Evolutionary conservation across 805 yeast genomes (phyloP), one percentile per base, ranked within the genome.

Genomic region (Huiozyma naganishii): DNA sequence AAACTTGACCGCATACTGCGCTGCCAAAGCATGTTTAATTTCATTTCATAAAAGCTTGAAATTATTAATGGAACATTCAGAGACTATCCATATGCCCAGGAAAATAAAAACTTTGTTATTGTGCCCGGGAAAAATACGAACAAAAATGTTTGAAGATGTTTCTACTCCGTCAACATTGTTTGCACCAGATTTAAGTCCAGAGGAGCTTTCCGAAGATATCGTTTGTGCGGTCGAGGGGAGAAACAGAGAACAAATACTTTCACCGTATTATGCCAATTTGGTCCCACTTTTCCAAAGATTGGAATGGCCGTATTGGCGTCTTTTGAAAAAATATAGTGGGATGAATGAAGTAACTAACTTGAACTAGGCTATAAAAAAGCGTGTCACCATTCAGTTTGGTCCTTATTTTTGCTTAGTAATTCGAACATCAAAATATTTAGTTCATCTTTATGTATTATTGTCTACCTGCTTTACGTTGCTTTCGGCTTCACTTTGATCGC

Each of bases 101-200:
- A 11, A 71, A 32, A 59, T 90, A 12, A 79, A 79, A 51, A 81
- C 95, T 0, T 64, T 90, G 44, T 66, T 90, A 32, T 71, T 90
- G 0, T 80, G 92, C 51, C 95, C 96, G 0, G 97, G 97, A 0
- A 97, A 90, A 58, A 61, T 90, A 48, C 73, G 71, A 40, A 87
- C 97, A 0, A 53, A 59, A 2, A 73, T 90, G 86, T 90, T 90
- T 59, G 67, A 68, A 12, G 79, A 80, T 1, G 84, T 90, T 6
- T 48, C 62, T 29, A 82, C 95, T 0, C 96, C 97, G 0, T 79
- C 84, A 8, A 65, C 71, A 3, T 50, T 81, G 5, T 59, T 89
- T 6, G 97, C 97, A 0, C 97, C 97, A 0, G 84, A 83, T 47
- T 67, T 89, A 33, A 80, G 81, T 12, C 88, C 92, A 0, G 55